Conservation (phyloP, 345 rosid species). For the Hypericum perforatum region DNA sequence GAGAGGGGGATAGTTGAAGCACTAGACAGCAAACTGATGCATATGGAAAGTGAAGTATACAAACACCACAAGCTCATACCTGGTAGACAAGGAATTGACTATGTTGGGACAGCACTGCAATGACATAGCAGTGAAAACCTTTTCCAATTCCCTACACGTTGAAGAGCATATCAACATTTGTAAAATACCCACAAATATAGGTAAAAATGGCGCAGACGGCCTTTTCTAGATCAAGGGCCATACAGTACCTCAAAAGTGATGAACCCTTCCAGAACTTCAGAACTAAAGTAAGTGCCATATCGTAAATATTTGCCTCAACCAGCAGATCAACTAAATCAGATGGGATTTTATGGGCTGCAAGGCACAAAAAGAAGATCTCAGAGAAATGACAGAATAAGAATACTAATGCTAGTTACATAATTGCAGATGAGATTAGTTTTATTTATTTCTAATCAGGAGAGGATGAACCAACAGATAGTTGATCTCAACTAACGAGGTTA, state of each 20-base stretch:
- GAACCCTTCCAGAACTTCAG: conserved; percentile 78
- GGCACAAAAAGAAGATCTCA: conserved; percentile 15
- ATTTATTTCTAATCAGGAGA: too few species aligned
- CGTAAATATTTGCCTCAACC: conserved; percentile 61
- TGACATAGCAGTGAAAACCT: conserved; percentile 62
- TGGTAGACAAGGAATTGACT: conserved; percentile 26
- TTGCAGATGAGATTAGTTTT: neutral
- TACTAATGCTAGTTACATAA: neutral
- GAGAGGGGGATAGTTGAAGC: neutral
- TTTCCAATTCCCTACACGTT: conserved; percentile 68
- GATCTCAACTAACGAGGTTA: too few species aligned
- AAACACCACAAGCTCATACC: conserved; percentile 18
- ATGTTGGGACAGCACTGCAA: conserved; percentile 70
- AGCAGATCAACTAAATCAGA: conserved; percentile 72
- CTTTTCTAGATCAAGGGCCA: conserved; percentile 8
- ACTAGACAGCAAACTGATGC: too few species aligned
- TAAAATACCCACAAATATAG: conserved; percentile 14
- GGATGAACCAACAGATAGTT: too few species aligned
- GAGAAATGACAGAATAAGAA: conserved; percentile 6
- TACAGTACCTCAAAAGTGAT: conserved; percentile 48
- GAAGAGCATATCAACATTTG: conserved; percentile 11
- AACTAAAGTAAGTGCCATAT: conserved; percentile 75
- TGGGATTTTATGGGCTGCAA: conserved; percentile 46
- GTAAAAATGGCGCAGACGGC: neutral
- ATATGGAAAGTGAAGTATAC: too few species aligned